phyloP scores from a whole-genome alignment of 495 filamentous ascomycete species.

The Neurospora sp. region DNA sequence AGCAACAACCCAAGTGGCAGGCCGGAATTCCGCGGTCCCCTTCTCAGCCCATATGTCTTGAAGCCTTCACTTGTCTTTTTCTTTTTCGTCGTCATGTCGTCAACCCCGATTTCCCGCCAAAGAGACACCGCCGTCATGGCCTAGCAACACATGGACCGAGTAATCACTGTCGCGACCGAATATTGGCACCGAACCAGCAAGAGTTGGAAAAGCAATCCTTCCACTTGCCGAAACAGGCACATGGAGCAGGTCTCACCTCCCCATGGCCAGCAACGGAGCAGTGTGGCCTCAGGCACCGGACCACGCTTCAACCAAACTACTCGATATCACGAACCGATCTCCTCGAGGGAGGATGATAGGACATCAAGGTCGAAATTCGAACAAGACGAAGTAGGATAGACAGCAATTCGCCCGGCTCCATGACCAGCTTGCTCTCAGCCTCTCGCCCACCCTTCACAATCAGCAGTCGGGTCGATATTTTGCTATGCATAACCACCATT shows the following conservation, averaged over 20 bases:
- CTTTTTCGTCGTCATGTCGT: background rate
- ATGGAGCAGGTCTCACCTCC: background rate
- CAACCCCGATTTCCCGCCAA: background rate
- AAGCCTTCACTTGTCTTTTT: background rate
- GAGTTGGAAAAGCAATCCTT: background rate
- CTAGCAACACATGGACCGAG: background rate
- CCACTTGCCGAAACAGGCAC: background rate
- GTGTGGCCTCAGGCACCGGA: background rate
- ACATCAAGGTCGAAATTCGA: background rate
- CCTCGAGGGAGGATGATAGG: background rate
- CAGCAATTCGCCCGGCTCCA: background rate
- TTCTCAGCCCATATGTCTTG: background rate
- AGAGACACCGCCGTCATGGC: background rate
- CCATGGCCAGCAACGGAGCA: background rate
- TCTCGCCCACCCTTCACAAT: background rate
- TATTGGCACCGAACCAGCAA: background rate
- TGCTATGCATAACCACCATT: background rate
- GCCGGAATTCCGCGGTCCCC: background rate
- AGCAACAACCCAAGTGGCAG: background rate
- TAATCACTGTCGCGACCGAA: background rate
- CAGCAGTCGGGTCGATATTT: background rate
- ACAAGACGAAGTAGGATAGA: background rate
- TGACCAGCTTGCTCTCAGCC: background rate
- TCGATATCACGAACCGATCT: background rate
- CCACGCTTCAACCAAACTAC: background rate